Percentiles rank a stretch among this genome's conserved stretches.
These are phyloP conservation scores for Chlorella sorokiniana DNA, from an alignment of 139 green algal species.

Conservation along the genomic window DNA sequence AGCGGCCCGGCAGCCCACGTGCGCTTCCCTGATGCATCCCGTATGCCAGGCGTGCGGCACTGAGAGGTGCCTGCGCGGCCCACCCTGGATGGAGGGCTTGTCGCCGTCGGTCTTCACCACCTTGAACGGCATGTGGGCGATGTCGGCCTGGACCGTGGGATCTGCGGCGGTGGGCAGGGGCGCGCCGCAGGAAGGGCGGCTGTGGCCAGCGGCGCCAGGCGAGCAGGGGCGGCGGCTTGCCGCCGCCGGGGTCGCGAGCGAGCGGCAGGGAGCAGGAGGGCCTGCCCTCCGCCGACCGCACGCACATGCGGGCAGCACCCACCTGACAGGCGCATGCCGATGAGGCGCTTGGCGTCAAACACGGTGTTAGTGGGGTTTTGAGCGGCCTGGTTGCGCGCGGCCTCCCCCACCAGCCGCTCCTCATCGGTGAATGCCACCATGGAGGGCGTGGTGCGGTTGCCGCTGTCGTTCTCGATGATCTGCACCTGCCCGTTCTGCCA, in stretches of 20 bases:
- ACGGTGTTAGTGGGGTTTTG: slow-evolving; percentile 98
- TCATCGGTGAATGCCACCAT: slow-evolving; percentile 94
- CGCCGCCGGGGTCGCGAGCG: too few relatives aligned
- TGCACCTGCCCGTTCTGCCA: slow-evolving; percentile 87
- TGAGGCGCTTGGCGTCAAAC: slow-evolving; percentile 98
- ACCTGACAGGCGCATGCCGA: slow-evolving; percentile 70
- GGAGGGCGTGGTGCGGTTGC: slow-evolving; percentile 84
- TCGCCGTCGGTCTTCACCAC: slow-evolving; percentile 72
- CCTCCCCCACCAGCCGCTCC: slow-evolving; percentile 96
- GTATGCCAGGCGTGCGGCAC: too few relatives aligned
- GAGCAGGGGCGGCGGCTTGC: too few relatives aligned
- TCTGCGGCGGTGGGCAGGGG: slow-evolving; percentile 72
- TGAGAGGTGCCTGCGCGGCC: too few relatives aligned
- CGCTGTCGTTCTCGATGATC: slow-evolving; percentile 93
- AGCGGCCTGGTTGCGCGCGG: slow-evolving; percentile 95
- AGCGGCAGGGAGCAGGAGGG: not conserved
- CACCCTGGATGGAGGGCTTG: slow-evolving; percentile 87
- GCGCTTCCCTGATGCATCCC: too few relatives aligned
- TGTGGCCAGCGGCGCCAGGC: not conserved
- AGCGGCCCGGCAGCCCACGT: too few relatives aligned
- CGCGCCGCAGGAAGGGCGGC: not conserved
- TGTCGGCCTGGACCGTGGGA: slow-evolving; percentile 84
- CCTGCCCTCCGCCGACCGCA: too few relatives aligned
- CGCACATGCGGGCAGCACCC: not conserved
- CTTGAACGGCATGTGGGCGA: slow-evolving; percentile 93